These are phyloP conservation scores for Coemansia sp. DNA, from an alignment of 192 early-diverging fungal genomes.

Conservation along the genomic window DNA sequence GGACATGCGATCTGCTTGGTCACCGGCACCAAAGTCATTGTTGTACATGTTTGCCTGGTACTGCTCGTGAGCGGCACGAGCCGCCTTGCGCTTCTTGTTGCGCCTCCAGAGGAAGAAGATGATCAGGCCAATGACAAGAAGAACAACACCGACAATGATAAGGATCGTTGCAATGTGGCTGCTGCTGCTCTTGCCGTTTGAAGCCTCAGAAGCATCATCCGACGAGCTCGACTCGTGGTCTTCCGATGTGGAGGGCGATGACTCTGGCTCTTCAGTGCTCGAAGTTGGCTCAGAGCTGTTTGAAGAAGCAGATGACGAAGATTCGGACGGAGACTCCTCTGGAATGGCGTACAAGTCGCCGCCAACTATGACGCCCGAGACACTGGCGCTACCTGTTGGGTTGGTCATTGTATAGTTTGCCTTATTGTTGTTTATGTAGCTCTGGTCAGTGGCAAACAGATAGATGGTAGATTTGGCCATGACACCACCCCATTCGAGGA, in stretches of 20 bases:
- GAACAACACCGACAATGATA: conserved; percentile 24
- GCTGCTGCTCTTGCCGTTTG: conserved; percentile 13
- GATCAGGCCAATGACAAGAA: conserved; percentile 23
- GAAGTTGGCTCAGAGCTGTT: neutral
- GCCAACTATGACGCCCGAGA: conserved; percentile 24
- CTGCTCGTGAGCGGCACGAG: conserved; percentile 10
- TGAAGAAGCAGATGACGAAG: neutral
- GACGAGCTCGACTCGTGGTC: conserved; percentile 6
- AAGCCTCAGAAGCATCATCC: neutral
- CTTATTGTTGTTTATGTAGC: conserved; percentile 39
- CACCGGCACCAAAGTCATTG: conserved; percentile 11
- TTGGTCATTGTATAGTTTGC: conserved; percentile 35
- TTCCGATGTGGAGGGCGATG: neutral
- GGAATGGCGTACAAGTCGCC: conserved; percentile 27
- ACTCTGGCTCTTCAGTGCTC: neutral
- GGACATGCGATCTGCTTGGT: conserved; percentile 3
- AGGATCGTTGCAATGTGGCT: conserved; percentile 24
- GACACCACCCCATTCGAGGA: conserved; percentile 47
- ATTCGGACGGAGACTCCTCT: neutral
- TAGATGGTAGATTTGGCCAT: conserved; percentile 40
- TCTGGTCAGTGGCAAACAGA: conserved; percentile 29
- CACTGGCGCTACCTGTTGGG: conserved; percentile 9
- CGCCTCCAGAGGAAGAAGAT: conserved; percentile 28
- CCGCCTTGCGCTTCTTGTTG: conserved; percentile 24
- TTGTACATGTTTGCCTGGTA: conserved; percentile 21